Evolutionary conservation across 768 basidiomycete genomes (phyloP).

Genomic region (Amanita fuliginea): DNA sequence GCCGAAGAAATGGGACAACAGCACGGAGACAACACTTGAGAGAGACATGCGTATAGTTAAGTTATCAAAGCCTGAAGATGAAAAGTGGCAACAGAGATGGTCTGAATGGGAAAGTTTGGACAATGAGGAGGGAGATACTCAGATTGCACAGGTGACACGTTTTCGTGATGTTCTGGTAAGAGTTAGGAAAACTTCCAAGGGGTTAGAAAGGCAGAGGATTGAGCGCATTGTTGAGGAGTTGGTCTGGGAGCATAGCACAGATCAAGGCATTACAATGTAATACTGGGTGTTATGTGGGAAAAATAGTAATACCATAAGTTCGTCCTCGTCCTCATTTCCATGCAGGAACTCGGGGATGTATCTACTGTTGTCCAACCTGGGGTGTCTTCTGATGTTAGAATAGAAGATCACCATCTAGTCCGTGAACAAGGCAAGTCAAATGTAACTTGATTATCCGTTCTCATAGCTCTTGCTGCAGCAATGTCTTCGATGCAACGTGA

Average conservation of each 20-base stretch:
- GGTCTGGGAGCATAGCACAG: constrained; percentile 35
- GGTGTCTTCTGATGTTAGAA: background rate
- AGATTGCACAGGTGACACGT: constrained; percentile 28
- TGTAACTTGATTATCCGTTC: background rate
- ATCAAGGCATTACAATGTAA: constrained; percentile 4
- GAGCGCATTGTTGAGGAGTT: constrained; percentile 61
- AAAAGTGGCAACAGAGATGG: constrained; percentile 37
- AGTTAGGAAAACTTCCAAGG: constrained; percentile 41
- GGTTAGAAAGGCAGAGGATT: constrained; percentile 62
- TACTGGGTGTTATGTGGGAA: constrained; percentile 4
- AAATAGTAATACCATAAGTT: background rate
- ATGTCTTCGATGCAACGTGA: background rate
- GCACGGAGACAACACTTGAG: constrained; percentile 31
- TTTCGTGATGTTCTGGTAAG: constrained; percentile 42
- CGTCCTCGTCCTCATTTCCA: background rate
- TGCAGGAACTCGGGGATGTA: background rate
- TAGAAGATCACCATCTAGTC: background rate
- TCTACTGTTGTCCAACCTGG: background rate
- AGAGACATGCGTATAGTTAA: constrained; percentile 26
- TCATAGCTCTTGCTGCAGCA: background rate
- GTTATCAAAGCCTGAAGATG: constrained; percentile 25
- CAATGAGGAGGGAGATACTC: constrained; percentile 19
- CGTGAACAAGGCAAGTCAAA: background rate
- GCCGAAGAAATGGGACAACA: constrained; percentile 55
- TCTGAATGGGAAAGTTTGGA: constrained; percentile 17